phyloP scores from a whole-genome alignment of 169 alveolate species.

The Eimeria maxima region DNA sequence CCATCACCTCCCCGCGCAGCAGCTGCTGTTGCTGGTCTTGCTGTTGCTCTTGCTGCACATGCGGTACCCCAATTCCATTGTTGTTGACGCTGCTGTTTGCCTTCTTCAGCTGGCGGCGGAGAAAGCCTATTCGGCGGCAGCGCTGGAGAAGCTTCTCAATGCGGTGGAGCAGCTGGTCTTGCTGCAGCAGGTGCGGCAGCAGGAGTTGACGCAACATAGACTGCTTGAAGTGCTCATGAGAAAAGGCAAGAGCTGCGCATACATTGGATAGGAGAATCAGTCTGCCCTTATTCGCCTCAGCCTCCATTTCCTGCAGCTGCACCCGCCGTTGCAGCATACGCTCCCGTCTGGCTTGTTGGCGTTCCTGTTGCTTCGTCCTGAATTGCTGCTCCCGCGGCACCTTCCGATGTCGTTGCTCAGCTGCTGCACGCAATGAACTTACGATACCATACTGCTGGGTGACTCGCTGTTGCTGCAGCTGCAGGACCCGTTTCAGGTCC shows the following conservation, averaged over 20 bases:
- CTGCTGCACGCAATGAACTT: not conserved
- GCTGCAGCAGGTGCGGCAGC: constrained; percentile 73
- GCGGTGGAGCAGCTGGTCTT: constrained; percentile 54
- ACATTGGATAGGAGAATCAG: not conserved
- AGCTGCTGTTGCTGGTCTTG: constrained; percentile 42
- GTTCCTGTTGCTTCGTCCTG: constrained; percentile 42
- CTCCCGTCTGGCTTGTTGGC: constrained; percentile 27
- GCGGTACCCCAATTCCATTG: not conserved
- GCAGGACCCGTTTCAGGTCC: constrained; percentile 21
- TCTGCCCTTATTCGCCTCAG: constrained; percentile 34
- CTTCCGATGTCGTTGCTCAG: constrained; percentile 6
- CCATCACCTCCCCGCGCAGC: constrained; percentile 35
- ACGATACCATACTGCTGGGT: constrained; percentile 23
- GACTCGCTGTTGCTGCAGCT: constrained; percentile 64
- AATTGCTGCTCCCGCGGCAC: not conserved
- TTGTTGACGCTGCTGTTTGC: not conserved
- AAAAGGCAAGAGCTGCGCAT: not conserved
- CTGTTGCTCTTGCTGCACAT: constrained; percentile 13
- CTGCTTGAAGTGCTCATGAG: constrained; percentile 31
- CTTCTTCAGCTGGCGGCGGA: constrained; percentile 68
- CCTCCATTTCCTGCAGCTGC: constrained; percentile 55
- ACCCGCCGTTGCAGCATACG: constrained; percentile 43
- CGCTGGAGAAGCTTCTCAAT: constrained; percentile 66
- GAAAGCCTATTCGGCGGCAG: constrained; percentile 58
- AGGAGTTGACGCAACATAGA: constrained; percentile 58